Conservation (phyloP, 2,329 filamentous ascomycete genomes). For the Ilyonectria robusta region DNA sequence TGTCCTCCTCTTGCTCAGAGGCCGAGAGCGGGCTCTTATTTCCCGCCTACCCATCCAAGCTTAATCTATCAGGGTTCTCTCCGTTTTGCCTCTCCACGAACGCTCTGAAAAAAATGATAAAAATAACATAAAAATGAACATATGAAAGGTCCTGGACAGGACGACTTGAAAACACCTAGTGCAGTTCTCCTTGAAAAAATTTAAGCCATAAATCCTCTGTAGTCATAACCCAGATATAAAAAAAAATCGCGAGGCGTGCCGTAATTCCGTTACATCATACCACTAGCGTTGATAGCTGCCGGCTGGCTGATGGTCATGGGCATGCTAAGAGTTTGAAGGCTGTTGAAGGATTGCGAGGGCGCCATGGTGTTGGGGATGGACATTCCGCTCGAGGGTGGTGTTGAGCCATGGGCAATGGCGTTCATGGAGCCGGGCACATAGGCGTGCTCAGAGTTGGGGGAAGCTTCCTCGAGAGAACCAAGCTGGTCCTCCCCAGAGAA, state of each 20-base stretch:
- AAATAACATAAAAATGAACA: constrained; percentile 42
- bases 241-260: constrained; percentile 46
- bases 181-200: constrained; percentile 42
- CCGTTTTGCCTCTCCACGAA: constrained; percentile 47
- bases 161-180: constrained; percentile 36
- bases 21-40: constrained; percentile 20
- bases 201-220: constrained; percentile 47
- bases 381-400: constrained; percentile 39
- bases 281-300: constrained; percentile 60
- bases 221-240: constrained; percentile 47
- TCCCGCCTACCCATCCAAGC: constrained; percentile 34
- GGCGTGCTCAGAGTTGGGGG: constrained; percentile 78
- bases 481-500: constrained; percentile 87
- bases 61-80: constrained; percentile 45
- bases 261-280: constrained; percentile 58
- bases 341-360: constrained; percentile 64
- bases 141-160: constrained; percentile 43
- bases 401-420: constrained; percentile 55
- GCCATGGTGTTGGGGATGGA: constrained; percentile 36
- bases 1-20: constrained; percentile 34
- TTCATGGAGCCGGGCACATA: constrained; percentile 70
- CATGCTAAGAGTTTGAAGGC: constrained; percentile 74
- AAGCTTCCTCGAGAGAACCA: constrained; percentile 83
- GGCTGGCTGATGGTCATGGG: constrained; percentile 75
- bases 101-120: constrained; percentile 45